phyloP scores from a whole-genome alignment of 768 basidiomycete species.

The Podaxis carcinomalis region DNA sequence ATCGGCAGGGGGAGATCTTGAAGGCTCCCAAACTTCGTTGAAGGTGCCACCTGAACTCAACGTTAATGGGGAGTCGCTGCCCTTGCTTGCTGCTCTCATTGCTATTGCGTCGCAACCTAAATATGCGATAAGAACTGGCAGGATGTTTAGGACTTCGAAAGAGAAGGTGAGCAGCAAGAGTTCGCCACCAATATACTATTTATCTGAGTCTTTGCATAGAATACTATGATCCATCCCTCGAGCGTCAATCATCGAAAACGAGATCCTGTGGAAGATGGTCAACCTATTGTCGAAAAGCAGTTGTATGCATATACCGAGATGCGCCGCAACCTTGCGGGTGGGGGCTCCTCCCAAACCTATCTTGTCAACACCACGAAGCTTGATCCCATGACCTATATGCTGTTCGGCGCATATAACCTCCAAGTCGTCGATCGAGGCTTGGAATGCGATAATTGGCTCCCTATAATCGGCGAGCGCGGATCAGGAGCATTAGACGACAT shows the following conservation, averaged over 20 bases:
- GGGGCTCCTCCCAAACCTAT: slow-evolving; percentile 53
- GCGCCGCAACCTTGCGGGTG: slow-evolving; percentile 63
- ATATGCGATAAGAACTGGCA: slow-evolving; percentile 75
- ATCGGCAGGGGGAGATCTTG: slow-evolving; percentile 59
- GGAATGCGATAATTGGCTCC: slow-evolving; percentile 89
- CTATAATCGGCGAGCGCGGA: slow-evolving; percentile 69
- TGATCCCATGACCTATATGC: slow-evolving; percentile 84
- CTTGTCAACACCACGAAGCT: slow-evolving; percentile 80
- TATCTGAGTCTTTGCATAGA: slow-evolving; percentile 33
- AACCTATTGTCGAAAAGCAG: slow-evolving; percentile 53
- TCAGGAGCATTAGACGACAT: slow-evolving; percentile 65
- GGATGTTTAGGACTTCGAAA: slow-evolving; percentile 67
- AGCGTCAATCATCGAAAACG: slow-evolving; percentile 80
- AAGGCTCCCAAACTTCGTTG: slow-evolving; percentile 17
- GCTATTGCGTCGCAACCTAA: slow-evolving; percentile 86
- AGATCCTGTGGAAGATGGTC: slow-evolving; percentile 25
- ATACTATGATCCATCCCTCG: slow-evolving; percentile 75
- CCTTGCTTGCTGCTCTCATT: slow-evolving; percentile 79
- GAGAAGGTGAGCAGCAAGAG: slow-evolving; percentile 63
- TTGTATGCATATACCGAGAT: slow-evolving; percentile 84
- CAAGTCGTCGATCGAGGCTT: slow-evolving; percentile 67
- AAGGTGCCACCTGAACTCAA: slow-evolving; percentile 66
- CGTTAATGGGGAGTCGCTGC: slow-evolving; percentile 64
- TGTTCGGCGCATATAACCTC: slow-evolving; percentile 86
- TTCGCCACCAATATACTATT: slow-evolving; percentile 7